These are phyloP conservation scores for Aspergillus steynii DNA, from an alignment of 495 filamentous ascomycete species.

Conservation along the genomic window DNA sequence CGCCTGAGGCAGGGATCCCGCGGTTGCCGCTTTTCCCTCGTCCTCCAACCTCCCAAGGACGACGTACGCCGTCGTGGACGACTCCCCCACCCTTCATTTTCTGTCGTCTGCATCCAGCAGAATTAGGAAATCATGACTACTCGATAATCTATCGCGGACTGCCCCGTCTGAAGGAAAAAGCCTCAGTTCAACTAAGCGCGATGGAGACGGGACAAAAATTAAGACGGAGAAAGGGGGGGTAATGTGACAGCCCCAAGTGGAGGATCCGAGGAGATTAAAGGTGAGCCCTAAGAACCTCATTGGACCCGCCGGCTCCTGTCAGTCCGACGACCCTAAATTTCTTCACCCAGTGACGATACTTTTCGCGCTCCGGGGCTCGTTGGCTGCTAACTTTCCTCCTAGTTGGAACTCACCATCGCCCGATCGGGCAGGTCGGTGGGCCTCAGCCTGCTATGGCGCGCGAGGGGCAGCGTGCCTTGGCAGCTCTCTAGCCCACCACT, in stretches of 20 bases:
- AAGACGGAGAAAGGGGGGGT: too few species aligned
- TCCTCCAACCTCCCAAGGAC: too few species aligned
- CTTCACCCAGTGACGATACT: neutral
- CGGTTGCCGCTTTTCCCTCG: constrained; percentile 1
- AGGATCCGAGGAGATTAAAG: neutral
- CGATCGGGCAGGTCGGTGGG: neutral
- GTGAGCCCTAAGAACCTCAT: neutral
- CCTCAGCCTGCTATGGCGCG: neutral
- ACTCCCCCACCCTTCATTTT: neutral
- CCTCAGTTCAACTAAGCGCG: too few species aligned
- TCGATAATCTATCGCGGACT: neutral
- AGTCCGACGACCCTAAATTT: neutral
- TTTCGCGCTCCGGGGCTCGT: neutral
- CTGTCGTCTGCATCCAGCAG: constrained; percentile 4
- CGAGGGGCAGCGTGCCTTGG: neutral
- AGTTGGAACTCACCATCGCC: constrained; percentile 5
- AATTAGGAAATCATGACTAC: constrained; percentile 7
- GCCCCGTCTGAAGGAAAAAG: too few species aligned
- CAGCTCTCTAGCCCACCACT: neutral
- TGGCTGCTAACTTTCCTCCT: constrained; percentile 1
- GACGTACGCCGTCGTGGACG: too few species aligned
- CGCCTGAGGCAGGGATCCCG: neutral
- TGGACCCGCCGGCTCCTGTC: neutral
- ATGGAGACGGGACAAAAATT: too few species aligned
- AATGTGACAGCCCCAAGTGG: neutral